These are phyloP conservation scores for Venturia oleaginea DNA, from an alignment of 2,329 filamentous ascomycete species.

Conservation along the genomic window DNA sequence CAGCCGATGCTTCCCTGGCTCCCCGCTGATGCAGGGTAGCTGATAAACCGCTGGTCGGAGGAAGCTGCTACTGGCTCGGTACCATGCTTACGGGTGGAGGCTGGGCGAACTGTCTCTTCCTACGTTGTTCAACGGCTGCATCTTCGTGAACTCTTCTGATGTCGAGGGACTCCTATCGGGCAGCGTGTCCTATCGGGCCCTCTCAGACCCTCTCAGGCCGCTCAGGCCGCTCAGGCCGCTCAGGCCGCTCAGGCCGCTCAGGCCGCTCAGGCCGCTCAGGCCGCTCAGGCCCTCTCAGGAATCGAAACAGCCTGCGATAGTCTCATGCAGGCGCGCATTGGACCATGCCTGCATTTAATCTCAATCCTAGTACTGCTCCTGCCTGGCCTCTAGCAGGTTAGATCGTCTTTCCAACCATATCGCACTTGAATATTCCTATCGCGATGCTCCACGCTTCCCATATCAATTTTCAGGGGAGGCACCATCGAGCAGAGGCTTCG, in stretches of 20 bases:
- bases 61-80: constrained; percentile 1
- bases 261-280: no score
- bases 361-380: neutral
- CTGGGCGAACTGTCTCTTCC: neutral
- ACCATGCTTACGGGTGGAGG: neutral
- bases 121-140: neutral
- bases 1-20: neutral
- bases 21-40: neutral
- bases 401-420: neutral
- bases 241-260: no score
- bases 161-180: neutral
- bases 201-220: no score
- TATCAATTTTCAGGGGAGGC: neutral
- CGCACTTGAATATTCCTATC: neutral
- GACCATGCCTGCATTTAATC: neutral
- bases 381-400: neutral
- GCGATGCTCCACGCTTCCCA: neutral
- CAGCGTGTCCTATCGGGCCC: no score
- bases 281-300: neutral
- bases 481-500: neutral
- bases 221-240: no score
- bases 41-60: neutral
- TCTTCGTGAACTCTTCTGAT: neutral
- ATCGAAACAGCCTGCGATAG: neutral
- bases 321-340: neutral